These are phyloP conservation scores for Mycena venus DNA, from an alignment of 768 basidiomycete genomes.

Conservation along the genomic window DNA sequence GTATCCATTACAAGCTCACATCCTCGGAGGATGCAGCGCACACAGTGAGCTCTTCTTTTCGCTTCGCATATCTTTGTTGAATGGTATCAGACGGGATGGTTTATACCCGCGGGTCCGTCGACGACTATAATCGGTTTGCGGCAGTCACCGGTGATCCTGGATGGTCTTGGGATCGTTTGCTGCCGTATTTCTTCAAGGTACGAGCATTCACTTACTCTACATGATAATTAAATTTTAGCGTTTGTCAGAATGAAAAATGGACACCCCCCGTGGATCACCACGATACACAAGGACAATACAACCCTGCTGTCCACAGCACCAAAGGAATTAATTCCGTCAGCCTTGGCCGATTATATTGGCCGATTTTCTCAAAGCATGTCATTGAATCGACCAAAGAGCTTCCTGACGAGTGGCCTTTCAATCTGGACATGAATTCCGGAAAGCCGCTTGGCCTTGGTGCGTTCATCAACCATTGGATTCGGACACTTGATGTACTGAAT, in stretches of 20 bases:
- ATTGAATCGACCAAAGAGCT: slow-evolving; percentile 52
- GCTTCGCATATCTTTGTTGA: background rate
- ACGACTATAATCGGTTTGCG: slow-evolving; percentile 53
- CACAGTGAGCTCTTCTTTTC: background rate
- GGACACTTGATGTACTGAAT: background rate
- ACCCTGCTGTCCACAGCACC: slow-evolving; percentile 53
- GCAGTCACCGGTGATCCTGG: slow-evolving; percentile 49
- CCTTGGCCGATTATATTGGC: slow-evolving; percentile 44
- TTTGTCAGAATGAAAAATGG: slow-evolving; percentile 52
- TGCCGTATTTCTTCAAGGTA: slow-evolving; percentile 49
- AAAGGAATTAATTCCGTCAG: slow-evolving; percentile 49
- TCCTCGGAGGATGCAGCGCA: slow-evolving; percentile 16
- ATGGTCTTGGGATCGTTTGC: slow-evolving; percentile 54
- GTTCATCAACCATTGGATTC: background rate
- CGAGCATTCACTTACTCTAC: background rate
- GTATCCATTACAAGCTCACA: background rate
- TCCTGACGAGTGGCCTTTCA: slow-evolving; percentile 49
- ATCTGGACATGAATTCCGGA: slow-evolving; percentile 50
- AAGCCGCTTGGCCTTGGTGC: slow-evolving; percentile 48
- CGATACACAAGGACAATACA: slow-evolving; percentile 46
- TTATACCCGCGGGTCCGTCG: slow-evolving; percentile 50
- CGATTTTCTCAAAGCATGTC: slow-evolving; percentile 44
- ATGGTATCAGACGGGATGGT: slow-evolving; percentile 47
- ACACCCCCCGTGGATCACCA: slow-evolving; percentile 55
- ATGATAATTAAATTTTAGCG: background rate